Base-by-base conservation (phyloP, 2,329 filamentous ascomycete genomes). In the Didymella arachidicola region DNA sequence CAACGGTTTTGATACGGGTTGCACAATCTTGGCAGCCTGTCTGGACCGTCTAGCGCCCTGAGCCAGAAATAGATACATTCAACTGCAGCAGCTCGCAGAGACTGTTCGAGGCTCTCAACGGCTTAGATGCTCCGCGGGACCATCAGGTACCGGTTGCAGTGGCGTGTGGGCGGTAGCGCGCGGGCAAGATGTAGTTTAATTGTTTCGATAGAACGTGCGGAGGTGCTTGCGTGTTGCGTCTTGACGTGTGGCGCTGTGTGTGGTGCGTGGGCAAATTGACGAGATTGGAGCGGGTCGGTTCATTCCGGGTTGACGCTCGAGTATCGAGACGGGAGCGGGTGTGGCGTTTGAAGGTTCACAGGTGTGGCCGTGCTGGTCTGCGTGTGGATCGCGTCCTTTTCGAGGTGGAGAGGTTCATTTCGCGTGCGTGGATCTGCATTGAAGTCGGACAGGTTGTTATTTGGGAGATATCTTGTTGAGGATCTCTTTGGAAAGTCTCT, bases 241-340 rank as follows among this genome's bases (percentile, higher is more conserved):
- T 36, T 26, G 3, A 42, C 30, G 29, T 26, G 32, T 19, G 14
- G 45, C 8, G 19, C 30, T 12, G 22, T 30, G 36, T 41, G 38
- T 41, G 38, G 38, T 41, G 38, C 38, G 38, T 52, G 49, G 34
- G 22, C 10, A 30, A 26, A 27, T 34, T 30, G 42, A 32, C 26
- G 45, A 48, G 19, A 27, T 39, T 27, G 11, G n/a, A 41, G 22
- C 25, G 34, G 46, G 22, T 27, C 46, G 34, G 34, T 49, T 38
- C 46, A 30, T 29, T 29, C 22, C 36, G 25, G 11, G 34, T 18
- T 2, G 46, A 29, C n/a, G 44, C 32, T 36, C 29, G 19, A 48
- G 27, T n/a, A 39, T 49, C 22, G 22, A 27, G 46, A n/a, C 34
- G 46, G 46, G 43, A 34, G 39, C 49, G 49, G 49, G 39, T 53